A percentile compares a stretch with the other conserved stretches of the same genome.
phyloP scores from a whole-genome alignment of 257 asterid genomes.

The Vinca minor region DNA sequence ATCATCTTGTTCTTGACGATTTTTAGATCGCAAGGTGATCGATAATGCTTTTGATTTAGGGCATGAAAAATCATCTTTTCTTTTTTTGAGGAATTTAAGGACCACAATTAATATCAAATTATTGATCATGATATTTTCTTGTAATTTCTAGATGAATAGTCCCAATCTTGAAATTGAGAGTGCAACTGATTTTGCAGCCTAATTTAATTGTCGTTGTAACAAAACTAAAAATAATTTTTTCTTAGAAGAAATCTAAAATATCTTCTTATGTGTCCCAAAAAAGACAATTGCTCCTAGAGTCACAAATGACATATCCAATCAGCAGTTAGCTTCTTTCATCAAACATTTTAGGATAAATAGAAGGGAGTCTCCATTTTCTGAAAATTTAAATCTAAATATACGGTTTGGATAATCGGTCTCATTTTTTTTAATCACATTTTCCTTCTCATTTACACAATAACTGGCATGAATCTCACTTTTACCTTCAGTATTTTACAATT shows the following conservation, averaged over 20 bases:
- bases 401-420: not conserved
- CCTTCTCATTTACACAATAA: no score
- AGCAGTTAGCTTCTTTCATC: no score
- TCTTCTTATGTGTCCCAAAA: constrained; percentile 23
- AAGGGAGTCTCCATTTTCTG: not conserved
- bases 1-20: constrained; percentile 21
- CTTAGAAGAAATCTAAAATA: no score
- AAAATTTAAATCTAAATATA: constrained; percentile 3
- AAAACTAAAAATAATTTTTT: constrained; percentile 16
- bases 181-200: constrained; percentile 27
- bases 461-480: no score
- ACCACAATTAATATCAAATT: constrained; percentile 39
- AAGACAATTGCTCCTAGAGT: constrained; percentile 22
- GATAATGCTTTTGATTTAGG: constrained; percentile 6
- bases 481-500: no score
- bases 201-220: constrained; percentile 25
- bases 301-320: constrained; percentile 28
- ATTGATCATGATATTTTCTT: constrained; percentile 27
- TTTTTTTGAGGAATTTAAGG: constrained; percentile 30
- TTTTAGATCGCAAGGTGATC: constrained; percentile 16
- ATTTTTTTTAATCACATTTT: no score
- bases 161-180: constrained; percentile 32
- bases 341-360: no score
- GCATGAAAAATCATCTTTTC: constrained; percentile 14
- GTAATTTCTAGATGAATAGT: constrained; percentile 35